Conservation (phyloP, 2,329 filamentous ascomycete genomes). For the Penicillium freii region DNA sequence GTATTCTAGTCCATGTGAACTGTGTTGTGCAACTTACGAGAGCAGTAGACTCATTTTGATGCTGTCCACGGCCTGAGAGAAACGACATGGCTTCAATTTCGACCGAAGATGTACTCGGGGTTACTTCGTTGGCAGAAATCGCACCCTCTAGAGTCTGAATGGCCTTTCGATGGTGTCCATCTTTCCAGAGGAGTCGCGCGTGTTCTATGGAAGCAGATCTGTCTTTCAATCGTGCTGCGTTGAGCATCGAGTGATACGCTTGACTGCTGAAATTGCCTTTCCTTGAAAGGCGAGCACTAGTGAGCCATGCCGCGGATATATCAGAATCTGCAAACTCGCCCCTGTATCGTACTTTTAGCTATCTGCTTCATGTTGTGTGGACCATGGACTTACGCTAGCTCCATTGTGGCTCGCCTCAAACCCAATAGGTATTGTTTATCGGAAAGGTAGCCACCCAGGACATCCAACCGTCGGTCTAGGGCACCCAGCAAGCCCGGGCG, state of each 20-base stretch:
- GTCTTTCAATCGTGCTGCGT: conserved; percentile 80
- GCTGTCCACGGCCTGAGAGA: conserved; percentile 42
- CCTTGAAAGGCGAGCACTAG: conserved; percentile 78
- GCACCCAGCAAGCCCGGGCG: conserved; percentile 47
- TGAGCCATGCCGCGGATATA: conserved; percentile 80
- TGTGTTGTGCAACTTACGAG: conserved; percentile 31
- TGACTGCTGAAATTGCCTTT: conserved; percentile 81
- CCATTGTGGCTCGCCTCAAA: conserved; percentile 82
- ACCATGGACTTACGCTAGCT: conserved; percentile 53
- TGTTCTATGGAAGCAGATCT: conserved; percentile 91
- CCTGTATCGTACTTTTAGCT: conserved; percentile 30
- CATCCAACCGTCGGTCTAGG: conserved; percentile 75
- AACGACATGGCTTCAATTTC: conserved; percentile 38
- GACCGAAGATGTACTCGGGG: conserved; percentile 43
- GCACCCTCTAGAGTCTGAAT: conserved; percentile 88
- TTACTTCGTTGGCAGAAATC: conserved; percentile 77
- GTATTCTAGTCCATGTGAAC: conserved; percentile 44
- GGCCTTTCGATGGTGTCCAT: conserved; percentile 89
- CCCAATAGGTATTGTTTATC: conserved; percentile 94
- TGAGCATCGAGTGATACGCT: conserved; percentile 89
- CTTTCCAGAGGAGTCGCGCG: conserved; percentile 86
- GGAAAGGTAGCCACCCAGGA: conserved; percentile 81
- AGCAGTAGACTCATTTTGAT: conserved; percentile 53
- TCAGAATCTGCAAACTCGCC: conserved; percentile 66
- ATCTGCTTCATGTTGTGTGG: background rate